These are phyloP conservation scores for Plectosphaerella cucumerina DNA, from an alignment of 2,329 filamentous ascomycete species.

Conservation along the genomic window DNA sequence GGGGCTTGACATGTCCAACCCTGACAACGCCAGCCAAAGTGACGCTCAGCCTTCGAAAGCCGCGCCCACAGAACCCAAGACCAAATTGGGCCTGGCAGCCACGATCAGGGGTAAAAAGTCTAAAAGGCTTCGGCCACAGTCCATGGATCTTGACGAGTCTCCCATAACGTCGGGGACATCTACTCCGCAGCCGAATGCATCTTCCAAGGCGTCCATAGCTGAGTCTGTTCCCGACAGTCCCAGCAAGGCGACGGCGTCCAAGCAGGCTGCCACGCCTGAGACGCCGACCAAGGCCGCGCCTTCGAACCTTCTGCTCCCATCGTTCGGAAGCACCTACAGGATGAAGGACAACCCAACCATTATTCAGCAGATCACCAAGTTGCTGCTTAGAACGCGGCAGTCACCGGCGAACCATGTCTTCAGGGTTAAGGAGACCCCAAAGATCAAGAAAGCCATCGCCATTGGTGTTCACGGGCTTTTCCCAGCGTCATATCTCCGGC, in stretches of 20 bases:
- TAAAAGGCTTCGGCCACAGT: slow-evolving; percentile 42
- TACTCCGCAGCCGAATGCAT: slow-evolving; percentile 25
- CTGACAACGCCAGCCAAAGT: slow-evolving; percentile 24
- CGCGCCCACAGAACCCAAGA: slow-evolving; percentile 13
- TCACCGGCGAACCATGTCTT: slow-evolving; percentile 66
- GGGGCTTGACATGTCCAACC: slow-evolving; percentile 33
- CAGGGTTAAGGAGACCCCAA: slow-evolving; percentile 62
- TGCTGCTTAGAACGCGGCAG: slow-evolving; percentile 53
- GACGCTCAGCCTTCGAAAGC: slow-evolving; percentile 10
- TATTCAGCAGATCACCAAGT: slow-evolving; percentile 58
- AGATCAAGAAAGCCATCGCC: slow-evolving; percentile 79
- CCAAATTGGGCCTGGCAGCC: slow-evolving; percentile 19
- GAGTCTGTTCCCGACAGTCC: slow-evolving; percentile 14
- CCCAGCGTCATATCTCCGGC: slow-evolving; percentile 80
- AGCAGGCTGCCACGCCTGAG: slow-evolving; percentile 24
- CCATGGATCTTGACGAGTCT: slow-evolving; percentile 40
- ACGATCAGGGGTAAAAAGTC: slow-evolving; percentile 29
- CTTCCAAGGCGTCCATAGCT: slow-evolving; percentile 15
- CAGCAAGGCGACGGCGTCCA: slow-evolving; percentile 5
- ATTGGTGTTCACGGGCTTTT: slow-evolving; percentile 96
- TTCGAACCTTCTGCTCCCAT: slow-evolving; percentile 65
- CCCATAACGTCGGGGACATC: slow-evolving; percentile 25
- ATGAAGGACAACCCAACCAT: slow-evolving; percentile 66
- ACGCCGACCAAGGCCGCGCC: slow-evolving; percentile 34
- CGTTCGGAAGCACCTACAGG: slow-evolving; percentile 64